Conservation (phyloP, 2,329 filamentous ascomycete species). For the Onygena corvina region DNA sequence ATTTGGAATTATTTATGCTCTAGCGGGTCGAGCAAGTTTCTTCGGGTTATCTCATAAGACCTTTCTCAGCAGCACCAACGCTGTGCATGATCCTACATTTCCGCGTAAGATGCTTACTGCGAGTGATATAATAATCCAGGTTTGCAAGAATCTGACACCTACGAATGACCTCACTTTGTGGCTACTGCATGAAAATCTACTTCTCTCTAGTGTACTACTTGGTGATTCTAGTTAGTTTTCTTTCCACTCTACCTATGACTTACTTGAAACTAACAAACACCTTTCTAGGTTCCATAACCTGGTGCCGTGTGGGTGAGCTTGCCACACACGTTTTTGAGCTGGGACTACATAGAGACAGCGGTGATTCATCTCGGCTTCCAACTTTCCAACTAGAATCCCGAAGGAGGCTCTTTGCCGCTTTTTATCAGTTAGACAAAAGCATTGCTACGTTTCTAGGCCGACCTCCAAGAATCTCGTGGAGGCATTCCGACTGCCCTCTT, state of each 20-base stretch:
- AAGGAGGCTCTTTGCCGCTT: not conserved
- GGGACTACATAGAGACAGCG: slow-evolving; percentile 1
- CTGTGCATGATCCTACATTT: not conserved
- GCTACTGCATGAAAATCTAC: slow-evolving; percentile 4
- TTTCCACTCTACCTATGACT: not conserved
- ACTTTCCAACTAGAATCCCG: not conserved
- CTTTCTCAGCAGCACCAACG: not conserved
- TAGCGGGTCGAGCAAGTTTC: not conserved
- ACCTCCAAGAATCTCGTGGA: not conserved
- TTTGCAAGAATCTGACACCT: not conserved
- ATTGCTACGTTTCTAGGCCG: slow-evolving; percentile 5
- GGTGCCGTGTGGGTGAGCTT: not conserved
- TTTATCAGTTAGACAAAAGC: not conserved
- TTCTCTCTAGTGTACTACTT: not conserved
- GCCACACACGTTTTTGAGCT: slow-evolving; percentile 4
- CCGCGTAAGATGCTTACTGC: not conserved
- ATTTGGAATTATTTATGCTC: not conserved
- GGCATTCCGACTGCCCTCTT: slow-evolving; percentile 3
- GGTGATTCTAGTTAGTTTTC: slow-evolving; percentile 3
- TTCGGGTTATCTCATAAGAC: not conserved
- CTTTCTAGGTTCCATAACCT: not conserved
- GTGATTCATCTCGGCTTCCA: not conserved
- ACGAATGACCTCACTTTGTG: slow-evolving; percentile 4
- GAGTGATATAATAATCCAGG: not conserved
- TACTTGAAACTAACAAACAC: not conserved